Base-by-base conservation (phyloP, 2,329 filamentous ascomycete genomes). In the Samsoniella hepiali region DNA sequence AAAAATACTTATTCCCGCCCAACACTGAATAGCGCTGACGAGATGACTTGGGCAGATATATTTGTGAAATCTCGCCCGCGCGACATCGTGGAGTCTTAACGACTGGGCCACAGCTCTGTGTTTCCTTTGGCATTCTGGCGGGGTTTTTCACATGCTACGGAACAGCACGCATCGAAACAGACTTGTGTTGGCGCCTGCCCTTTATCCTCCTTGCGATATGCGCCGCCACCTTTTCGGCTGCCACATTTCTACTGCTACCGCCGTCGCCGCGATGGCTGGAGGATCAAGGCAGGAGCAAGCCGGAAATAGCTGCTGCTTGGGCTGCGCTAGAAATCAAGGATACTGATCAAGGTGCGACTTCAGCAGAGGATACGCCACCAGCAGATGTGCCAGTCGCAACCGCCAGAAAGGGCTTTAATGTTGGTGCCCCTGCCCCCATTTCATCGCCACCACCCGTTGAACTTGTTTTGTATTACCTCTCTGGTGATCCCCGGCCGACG, bases 61-160 rank as follows among this genome's bases (percentile, higher is more conserved):
- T 88, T 32, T 83, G 82, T 63, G 86, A 89, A 70, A 85, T 88
- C 17, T 82, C 85, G 1, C 85, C 85, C 0, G 74, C 79, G 1
- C 73, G 72, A 4, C 72, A 75, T 4, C 74, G 86, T 34, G 85
- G 84, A 0, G 74, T 78, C 1, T 69, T 88, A 2, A 79, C 81
- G 0, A 80, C 81, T 0, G 71, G 82, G 4, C 82, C 84, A 0
- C 84, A 88, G 66, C 75, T 87, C 56, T 69, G 84, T 51, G 78
- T 78, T 3, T 81, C 79, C 0, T 56, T 80, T 1, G 85, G 82
- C 0, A 71, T 88, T 2, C 80, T 81, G 10, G 54, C 77, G 0
- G 86, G 86, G 0, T 88, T 85, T 66, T 88, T 89, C 67, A 80
- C 78, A 10, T 87, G 84, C 70, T 88, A 88, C 66, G 84, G 82